Conservation (phyloP, 306 rosid genomes). For the Inga leiocalycina region DNA sequence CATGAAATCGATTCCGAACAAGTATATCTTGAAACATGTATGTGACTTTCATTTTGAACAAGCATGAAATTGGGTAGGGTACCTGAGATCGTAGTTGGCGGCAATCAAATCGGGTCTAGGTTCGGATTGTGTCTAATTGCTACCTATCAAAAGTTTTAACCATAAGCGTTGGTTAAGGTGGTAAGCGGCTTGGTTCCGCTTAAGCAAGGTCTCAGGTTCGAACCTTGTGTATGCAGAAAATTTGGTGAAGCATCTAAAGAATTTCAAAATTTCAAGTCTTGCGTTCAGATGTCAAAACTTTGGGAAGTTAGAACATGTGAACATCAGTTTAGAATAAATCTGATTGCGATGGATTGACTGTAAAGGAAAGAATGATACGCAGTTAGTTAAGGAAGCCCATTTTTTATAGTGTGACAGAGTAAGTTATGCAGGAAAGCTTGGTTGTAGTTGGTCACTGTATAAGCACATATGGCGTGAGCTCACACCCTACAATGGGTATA, state of each 20-base stretch:
- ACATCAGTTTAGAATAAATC: constrained; percentile 12
- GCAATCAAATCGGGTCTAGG: no score
- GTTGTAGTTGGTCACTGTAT: constrained; percentile 56
- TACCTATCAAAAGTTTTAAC: no score
- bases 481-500: constrained; percentile 97
- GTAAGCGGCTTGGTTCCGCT: no score
- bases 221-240: no score
- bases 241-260: neutral
- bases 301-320: neutral
- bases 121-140: no score
- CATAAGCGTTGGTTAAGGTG: no score
- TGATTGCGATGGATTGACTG: neutral
- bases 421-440: neutral
- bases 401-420: neutral
- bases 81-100: no score
- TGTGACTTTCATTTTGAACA: no score
- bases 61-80: no score
- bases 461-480: constrained; percentile 93
- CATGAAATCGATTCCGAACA: no score
- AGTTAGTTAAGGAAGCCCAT: neutral
- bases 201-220: no score
- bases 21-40: no score
- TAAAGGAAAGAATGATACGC: neutral
- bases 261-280: neutral
- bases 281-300: neutral